Base-by-base conservation (phyloP, 441 rosid species). In the Brassica hybrid region DNA sequence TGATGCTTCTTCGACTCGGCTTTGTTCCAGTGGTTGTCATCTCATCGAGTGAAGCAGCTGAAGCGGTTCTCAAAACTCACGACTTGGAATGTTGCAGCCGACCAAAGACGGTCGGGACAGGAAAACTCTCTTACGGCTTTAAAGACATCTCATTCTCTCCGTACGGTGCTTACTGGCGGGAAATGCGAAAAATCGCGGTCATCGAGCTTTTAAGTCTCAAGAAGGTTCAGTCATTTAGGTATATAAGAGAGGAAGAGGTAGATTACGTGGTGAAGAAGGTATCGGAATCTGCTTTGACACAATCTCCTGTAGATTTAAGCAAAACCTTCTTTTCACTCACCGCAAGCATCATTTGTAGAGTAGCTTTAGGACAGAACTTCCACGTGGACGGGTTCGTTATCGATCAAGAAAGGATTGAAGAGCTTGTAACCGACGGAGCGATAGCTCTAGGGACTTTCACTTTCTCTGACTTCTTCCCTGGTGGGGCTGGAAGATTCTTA, bases 1-100 rank as follows among this genome's bases (percentile, higher is more conserved):
- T 86, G 60, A 60, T 86, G 79, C 80, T 77, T 8, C 83, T 88
- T 11, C 79, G 76, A 0, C 74, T 84, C 1, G 89, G 89, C 6
- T 73, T 75, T 7, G 54, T 75, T 10, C 85, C 80, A 5, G 57
- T 70, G 13, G 73, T 83, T 2, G 65, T 86, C 3, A 75, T 86
- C 71, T 82, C 88, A 23, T 71, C 75, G 23, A 71, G 75, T 11
- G 59, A 71, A 71, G 57, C 67, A 23, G 75, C 75, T 25, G 67
- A 71, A 59, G 69, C 16, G 18, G 76, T 65, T 6, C 65, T 73
- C 52, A 65, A 9, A 62, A 65, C 64, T 9, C 56, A 65, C 3
- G 69, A 65, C 69, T 19, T 65, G 12, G 69, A 19, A 3, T 65
- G 69, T 41, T 65, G 69, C 56, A 65, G 69, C 56, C 54, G 69